Percentiles rank a stretch among this genome's conserved stretches.
Conservation (phyloP, 768 basidiomycete species). For the Tulasnella sp. region DNA sequence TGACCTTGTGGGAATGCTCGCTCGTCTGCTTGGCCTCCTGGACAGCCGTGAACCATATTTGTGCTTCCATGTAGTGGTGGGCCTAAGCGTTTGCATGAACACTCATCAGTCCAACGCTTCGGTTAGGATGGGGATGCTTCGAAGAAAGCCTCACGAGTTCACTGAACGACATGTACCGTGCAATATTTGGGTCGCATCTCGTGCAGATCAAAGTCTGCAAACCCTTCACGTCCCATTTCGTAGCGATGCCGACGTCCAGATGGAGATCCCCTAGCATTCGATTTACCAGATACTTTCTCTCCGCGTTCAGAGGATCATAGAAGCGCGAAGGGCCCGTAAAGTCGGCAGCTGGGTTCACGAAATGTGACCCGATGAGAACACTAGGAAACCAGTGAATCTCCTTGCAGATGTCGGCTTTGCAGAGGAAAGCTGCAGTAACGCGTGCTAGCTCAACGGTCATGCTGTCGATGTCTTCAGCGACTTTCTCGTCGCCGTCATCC, state of each 20-base stretch:
- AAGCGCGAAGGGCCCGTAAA: background rate
- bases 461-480: background rate
- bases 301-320: background rate
- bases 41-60: background rate
- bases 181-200: background rate
- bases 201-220: background rate
- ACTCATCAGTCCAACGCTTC: background rate
- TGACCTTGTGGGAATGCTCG: background rate
- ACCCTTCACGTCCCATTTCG: background rate
- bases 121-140: background rate
- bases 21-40: background rate
- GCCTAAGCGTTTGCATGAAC: background rate
- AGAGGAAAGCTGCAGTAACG: background rate
- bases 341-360: background rate
- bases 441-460: background rate
- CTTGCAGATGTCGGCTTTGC: background rate
- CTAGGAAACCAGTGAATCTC: background rate
- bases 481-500: background rate
- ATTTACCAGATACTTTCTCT: background rate
- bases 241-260: background rate
- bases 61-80: background rate
- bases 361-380: background rate
- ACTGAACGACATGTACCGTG: background rate
- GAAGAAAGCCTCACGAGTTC: background rate
- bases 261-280: background rate